A percentile compares a stretch with the other conserved stretches of the same genome.
phyloP scores from a whole-genome alignment of 257 asterid genomes.

The Solanum appendiculatum region DNA sequence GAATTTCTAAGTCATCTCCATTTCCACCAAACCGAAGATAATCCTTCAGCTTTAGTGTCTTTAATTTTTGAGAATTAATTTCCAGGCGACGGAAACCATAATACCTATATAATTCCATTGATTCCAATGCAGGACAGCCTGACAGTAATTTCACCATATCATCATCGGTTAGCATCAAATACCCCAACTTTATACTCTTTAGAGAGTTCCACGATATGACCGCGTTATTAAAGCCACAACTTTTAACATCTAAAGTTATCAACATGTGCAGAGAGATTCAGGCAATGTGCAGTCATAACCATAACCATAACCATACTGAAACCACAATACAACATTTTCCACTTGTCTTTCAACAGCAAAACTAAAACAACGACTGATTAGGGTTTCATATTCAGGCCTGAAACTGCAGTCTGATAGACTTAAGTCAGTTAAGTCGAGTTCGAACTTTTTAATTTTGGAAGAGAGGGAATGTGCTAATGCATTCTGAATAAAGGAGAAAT shows the following conservation, averaged over 20 bases:
- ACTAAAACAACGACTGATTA: not conserved
- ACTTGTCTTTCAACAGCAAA: not conserved
- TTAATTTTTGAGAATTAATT: not conserved
- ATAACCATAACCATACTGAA: too few relatives aligned
- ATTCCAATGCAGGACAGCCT: not conserved
- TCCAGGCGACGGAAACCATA: not conserved
- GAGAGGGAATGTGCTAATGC: not conserved
- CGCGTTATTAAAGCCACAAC: not conserved
- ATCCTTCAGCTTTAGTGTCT: not conserved
- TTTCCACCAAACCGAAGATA: rapidly evolving
- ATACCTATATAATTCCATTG: not conserved
- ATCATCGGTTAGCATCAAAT: not conserved
- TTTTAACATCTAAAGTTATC: not conserved
- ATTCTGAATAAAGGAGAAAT: not conserved
- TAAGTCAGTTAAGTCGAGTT: not conserved
- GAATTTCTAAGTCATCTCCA: not conserved
- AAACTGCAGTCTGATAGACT: not conserved
- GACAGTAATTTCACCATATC: not conserved
- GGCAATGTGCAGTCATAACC: not conserved
- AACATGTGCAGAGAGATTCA: not conserved
- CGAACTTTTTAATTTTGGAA: not conserved
- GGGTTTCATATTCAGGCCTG: not conserved
- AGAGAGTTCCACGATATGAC: not conserved
- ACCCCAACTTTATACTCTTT: not conserved
- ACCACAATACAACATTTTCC: not conserved